phyloP scores from a whole-genome alignment of 106 monocot genomes.

The Phalaenopsis aphrodite region DNA sequence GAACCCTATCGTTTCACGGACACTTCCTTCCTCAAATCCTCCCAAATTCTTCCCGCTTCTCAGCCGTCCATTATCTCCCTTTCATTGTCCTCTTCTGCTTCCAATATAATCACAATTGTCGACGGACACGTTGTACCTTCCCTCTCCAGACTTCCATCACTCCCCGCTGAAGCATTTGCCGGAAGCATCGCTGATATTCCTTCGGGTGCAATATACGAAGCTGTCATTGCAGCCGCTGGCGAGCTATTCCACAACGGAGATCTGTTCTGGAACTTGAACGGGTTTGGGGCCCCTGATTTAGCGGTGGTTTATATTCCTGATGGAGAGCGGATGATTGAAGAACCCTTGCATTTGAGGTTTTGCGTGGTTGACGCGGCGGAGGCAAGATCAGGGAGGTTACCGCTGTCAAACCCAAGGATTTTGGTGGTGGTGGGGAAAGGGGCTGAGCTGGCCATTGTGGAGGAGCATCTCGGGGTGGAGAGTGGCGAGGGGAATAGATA shows the following conservation, averaged over 20 bases:
- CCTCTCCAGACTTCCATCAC: conserved; percentile 36
- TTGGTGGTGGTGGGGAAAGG: conserved; percentile 72
- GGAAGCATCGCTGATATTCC: conserved; percentile 35
- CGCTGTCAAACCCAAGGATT: conserved; percentile 81
- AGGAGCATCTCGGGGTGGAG: conserved; percentile 63
- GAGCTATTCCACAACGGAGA: conserved; percentile 35
- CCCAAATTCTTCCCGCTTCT: conserved; percentile 28
- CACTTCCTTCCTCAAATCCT: conserved; percentile 55
- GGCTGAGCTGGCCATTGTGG: conserved; percentile 72
- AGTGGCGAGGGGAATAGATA: conserved; percentile 34
- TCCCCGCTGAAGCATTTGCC: conserved; percentile 43
- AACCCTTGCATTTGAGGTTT: conserved; percentile 55
- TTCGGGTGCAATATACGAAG: conserved; percentile 19
- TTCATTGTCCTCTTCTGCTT: conserved; percentile 13
- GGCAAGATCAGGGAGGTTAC: conserved; percentile 25
- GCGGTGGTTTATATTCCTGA: conserved; percentile 56
- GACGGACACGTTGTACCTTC: conserved; percentile 46
- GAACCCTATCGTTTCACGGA: conserved; percentile 93
- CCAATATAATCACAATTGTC: conserved; percentile 36
- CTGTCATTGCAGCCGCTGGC: conserved; percentile 18
- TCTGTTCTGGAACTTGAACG: conserved; percentile 74
- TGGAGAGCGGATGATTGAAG: conserved; percentile 32
- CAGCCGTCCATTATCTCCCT: conserved; percentile 9
- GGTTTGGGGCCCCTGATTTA: conserved; percentile 64
- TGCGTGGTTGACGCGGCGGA: conserved; percentile 22